Conservation (phyloP, 495 filamentous ascomycete species). For the Hypoxylon crocopeplum region DNA sequence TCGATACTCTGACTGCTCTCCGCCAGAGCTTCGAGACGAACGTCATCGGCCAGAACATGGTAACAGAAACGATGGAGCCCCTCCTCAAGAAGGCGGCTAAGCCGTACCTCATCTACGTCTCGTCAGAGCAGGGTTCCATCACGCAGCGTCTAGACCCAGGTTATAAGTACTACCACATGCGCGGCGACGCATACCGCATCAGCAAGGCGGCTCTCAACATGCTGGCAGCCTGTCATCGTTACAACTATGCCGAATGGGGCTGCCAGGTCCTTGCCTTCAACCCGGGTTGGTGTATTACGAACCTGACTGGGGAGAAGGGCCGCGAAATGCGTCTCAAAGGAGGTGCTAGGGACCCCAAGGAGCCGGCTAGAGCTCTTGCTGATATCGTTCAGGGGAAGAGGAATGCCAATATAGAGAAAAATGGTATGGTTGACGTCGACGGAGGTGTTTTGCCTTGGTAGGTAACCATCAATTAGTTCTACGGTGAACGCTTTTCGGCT, state of each 20-base stretch:
- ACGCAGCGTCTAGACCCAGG: slow-evolving; percentile 31
- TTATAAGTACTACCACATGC: slow-evolving; percentile 27
- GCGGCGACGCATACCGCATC: slow-evolving; percentile 54
- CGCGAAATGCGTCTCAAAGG: slow-evolving; percentile 33
- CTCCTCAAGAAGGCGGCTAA: slow-evolving; percentile 52
- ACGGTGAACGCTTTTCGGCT: too few species aligned
- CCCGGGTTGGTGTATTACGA: slow-evolving; percentile 61
- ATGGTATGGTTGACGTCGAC: slow-evolving; percentile 8
- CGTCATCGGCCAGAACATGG: slow-evolving; percentile 50
- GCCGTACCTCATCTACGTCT: slow-evolving; percentile 56
- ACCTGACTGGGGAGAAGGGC: slow-evolving; percentile 50
- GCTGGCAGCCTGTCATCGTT: slow-evolving; percentile 62
- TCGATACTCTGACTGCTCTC: slow-evolving; percentile 31
- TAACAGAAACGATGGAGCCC: slow-evolving; percentile 53
- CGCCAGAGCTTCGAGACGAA: slow-evolving; percentile 59
- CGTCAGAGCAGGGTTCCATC: slow-evolving; percentile 43
- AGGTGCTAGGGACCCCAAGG: slow-evolving; percentile 46
- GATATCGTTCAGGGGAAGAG: slow-evolving; percentile 3
- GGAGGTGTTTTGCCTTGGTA: slow-evolving; percentile 5
- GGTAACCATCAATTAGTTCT: too few species aligned
- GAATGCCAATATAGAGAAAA: slow-evolving; percentile 8
- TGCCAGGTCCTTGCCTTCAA: slow-evolving; percentile 48
- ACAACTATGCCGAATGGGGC: slow-evolving; percentile 56
- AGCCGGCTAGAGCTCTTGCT: slow-evolving; percentile 43
- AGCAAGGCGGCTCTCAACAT: slow-evolving; percentile 68